Evolutionary conservation across 257 asterid species (phyloP), one percentile per base, ranked within the genome.

Genomic region (Fraxinus americana): DNA sequence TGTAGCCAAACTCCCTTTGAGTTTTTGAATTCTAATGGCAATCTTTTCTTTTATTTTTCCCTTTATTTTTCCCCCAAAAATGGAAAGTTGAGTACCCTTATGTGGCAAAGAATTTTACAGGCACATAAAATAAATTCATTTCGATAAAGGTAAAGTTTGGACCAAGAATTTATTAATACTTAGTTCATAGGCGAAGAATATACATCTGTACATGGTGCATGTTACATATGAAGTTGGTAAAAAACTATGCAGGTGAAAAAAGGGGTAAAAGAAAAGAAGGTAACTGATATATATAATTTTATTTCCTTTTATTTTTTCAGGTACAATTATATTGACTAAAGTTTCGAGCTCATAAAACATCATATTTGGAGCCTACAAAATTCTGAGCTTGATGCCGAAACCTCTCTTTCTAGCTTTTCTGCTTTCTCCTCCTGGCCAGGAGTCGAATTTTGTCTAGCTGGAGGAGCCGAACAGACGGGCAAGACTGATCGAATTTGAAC

Each of bases 391-490:
- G 72, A 43, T 5, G 38, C 45, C n/a, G 76, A 67, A 30, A 77
- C 13, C 16, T 57, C 77, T 14, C 54, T 16, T 6, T 50, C 69
- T 0, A 43, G 45, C 71, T 50, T 48, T 41, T 61, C 27, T 19
- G 79, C 41, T 34, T 48, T 36, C 67, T 35, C 63, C 41, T 30
- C 71, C 67, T 45, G 74, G 70, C 27, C 50, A 19, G 29, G 27
- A 68, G 73, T 54, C 36, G 79, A 65, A 25, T 38, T 70, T 30
- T 66, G 36, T 59, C 67, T 76, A n/a, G 23, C 70, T 27, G 69
- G 89, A 72, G 92, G 89, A 76, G 92, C 88, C 13, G 92, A 86
- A 23, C 90, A 86, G 2, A 89, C 89, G 54, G 89, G 92, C 41
- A 86, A 77, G 35, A 89, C 89, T 50, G 92, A 89, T 76, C 92